phyloP scores from a whole-genome alignment of 192 early-diverging fungal species.

The Piromyces sp. region DNA sequence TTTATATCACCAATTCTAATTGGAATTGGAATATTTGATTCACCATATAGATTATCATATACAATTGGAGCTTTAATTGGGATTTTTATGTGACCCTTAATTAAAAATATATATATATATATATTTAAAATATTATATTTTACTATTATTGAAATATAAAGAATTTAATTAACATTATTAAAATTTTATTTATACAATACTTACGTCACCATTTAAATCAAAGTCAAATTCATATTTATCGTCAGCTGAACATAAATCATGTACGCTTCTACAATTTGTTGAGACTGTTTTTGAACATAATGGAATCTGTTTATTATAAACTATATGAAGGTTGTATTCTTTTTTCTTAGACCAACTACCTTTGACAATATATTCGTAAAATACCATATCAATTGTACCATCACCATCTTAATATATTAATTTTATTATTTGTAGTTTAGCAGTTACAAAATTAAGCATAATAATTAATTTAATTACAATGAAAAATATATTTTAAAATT shows the following conservation, averaged over 20 bases:
- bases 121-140: neutral
- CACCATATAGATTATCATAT: neutral
- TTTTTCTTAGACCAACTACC: neutral
- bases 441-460: too few relatives aligned
- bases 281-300: neutral
- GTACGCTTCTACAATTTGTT: neutral
- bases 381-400: neutral
- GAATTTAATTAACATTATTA: too few relatives aligned
- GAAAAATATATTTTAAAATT: too few relatives aligned
- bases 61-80: neutral
- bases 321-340: neutral
- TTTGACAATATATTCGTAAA: neutral
- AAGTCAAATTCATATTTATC: neutral
- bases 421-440: too few relatives aligned
- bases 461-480: too few relatives aligned
- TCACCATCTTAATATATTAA: neutral
- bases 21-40: neutral
- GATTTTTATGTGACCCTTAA: neutral
- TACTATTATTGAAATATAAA: too few relatives aligned
- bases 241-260: neutral
- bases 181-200: too few relatives aligned
- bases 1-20: conserved; percentile 58
- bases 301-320: neutral
- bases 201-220: neutral
- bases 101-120: neutral